Conservation (phyloP, 2,329 filamentous ascomycete genomes). For the Pyrenophora graminea region DNA sequence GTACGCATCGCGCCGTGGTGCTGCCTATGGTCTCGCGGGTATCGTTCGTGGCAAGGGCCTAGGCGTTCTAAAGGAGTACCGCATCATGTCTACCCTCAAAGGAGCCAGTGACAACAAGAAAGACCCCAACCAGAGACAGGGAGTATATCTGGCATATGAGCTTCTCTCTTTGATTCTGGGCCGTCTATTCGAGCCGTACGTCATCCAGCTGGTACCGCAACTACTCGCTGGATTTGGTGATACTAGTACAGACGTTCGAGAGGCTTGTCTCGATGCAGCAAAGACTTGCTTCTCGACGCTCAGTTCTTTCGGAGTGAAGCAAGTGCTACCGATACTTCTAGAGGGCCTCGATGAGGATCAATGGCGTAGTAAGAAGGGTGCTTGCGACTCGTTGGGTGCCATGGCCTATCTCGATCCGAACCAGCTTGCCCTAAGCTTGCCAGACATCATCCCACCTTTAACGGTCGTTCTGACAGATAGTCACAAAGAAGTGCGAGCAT, state of each 20-base stretch:
- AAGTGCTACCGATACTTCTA: constrained; percentile 87
- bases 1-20: constrained; percentile 89
- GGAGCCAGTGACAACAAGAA: constrained; percentile 94
- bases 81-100: constrained; percentile 80
- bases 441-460: constrained; percentile 94
- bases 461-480: constrained; percentile 95
- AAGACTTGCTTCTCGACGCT: constrained; percentile 93
- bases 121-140: constrained; percentile 84
- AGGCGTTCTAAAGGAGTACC: constrained; percentile 77
- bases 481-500: constrained; percentile 92
- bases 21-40: constrained; percentile 91
- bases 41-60: constrained; percentile 89
- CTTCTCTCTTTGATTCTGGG: constrained; percentile 84
- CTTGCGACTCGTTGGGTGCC: constrained; percentile 92
- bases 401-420: constrained; percentile 99
- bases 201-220: constrained; percentile 92
- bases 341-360: constrained; percentile 92
- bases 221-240: constrained; percentile 89
- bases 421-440: constrained; percentile 87
- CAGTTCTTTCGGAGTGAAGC: constrained; percentile 94
- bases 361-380: constrained; percentile 98
- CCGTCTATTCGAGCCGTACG: constrained; percentile 90
- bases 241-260: constrained; percentile 82
- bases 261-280: constrained; percentile 87
- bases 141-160: constrained; percentile 87